Conservation (phyloP, 2,329 filamentous ascomycete genomes). For the Ophiognomonia clavigignenti-juglandacearum region DNA sequence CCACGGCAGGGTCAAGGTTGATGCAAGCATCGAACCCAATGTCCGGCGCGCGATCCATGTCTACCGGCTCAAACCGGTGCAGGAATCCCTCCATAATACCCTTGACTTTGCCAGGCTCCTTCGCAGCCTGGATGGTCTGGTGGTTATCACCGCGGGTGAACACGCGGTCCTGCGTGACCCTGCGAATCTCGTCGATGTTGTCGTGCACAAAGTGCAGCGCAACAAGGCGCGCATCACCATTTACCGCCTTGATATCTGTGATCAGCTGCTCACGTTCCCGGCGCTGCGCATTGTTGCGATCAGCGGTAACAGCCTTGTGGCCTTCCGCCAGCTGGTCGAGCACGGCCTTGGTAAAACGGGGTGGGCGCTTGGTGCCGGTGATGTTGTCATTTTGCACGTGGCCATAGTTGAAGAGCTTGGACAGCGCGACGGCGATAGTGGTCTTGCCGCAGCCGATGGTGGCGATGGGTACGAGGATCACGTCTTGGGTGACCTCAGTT, state of each 20-base stretch:
- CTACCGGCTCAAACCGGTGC: slow-evolving; percentile 73
- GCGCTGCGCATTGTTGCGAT: slow-evolving; percentile 88
- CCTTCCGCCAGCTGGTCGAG: slow-evolving; percentile 59
- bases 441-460: slow-evolving; percentile 98
- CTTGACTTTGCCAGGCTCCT: slow-evolving; percentile 68
- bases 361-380: slow-evolving; percentile 66
- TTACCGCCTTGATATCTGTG: slow-evolving; percentile 64
- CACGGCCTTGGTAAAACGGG: slow-evolving; percentile 70
- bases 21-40: slow-evolving; percentile 79
- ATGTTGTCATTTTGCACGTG: slow-evolving; percentile 98
- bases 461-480: slow-evolving; percentile 85
- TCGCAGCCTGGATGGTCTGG: slow-evolving; percentile 89
- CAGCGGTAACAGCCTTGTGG: slow-evolving; percentile 74
- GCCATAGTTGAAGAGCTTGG: slow-evolving; percentile 82
- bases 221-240: slow-evolving; percentile 63
- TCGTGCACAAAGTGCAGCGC: slow-evolving; percentile 87
- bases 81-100: slow-evolving; percentile 96
- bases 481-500: slow-evolving; percentile 56
- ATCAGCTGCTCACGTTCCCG: slow-evolving; percentile 87
- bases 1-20: slow-evolving; percentile 70
- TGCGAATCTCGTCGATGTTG: slow-evolving; percentile 66
- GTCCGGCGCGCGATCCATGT: slow-evolving; percentile 66
- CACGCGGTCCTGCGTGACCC: slow-evolving; percentile 73
- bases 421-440: slow-evolving; percentile 77
- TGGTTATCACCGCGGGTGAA: slow-evolving; percentile 89